Conservation (phyloP, 1,284 basidiomycete genomes). For the Fomitopsis schrenkii region DNA sequence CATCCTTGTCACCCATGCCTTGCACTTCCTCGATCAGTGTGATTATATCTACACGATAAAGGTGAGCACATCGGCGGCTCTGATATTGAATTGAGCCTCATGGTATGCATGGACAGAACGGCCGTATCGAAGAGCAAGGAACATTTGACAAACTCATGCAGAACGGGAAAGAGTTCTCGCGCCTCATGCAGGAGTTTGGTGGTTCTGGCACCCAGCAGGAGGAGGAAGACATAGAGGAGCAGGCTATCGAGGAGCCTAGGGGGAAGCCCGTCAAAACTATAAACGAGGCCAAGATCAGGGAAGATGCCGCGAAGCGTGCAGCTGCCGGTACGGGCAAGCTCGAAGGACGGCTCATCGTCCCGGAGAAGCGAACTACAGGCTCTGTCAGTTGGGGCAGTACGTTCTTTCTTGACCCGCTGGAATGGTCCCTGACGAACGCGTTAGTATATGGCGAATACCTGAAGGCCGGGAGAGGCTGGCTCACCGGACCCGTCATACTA, state of each 20-base stretch:
- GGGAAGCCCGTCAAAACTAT: slow-evolving; percentile 20
- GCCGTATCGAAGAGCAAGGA: slow-evolving; percentile 61
- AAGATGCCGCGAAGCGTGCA: slow-evolving; percentile 32
- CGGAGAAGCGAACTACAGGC: slow-evolving; percentile 63
- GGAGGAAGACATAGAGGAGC: slow-evolving; percentile 34
- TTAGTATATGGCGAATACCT: slow-evolving; percentile 71
- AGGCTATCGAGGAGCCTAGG: slow-evolving; percentile 23
- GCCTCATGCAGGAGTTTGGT: slow-evolving; percentile 63
- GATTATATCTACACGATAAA: slow-evolving; percentile 58
- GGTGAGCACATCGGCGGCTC: slow-evolving; percentile 1
- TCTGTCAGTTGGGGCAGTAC: slow-evolving; percentile 53
- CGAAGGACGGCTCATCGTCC: slow-evolving; percentile 59
- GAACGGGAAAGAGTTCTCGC: slow-evolving; percentile 53
- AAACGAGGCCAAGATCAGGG: slow-evolving; percentile 38
- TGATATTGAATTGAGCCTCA: neutral
- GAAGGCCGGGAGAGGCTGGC: slow-evolving; percentile 53
- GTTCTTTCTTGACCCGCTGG: slow-evolving; percentile 1
- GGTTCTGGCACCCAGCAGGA: slow-evolving; percentile 42
- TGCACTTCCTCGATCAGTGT: slow-evolving; percentile 68
- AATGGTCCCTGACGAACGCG: neutral
- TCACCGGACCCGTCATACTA: slow-evolving; percentile 57
- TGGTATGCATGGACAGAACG: slow-evolving; percentile 31
- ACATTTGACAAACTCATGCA: slow-evolving; percentile 55
- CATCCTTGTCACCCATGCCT: slow-evolving; percentile 67
- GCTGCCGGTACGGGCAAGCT: slow-evolving; percentile 59